A percentile compares a stretch with the other conserved stretches of the same genome.
phyloP scores from a whole-genome alignment of 2,329 filamentous ascomycete genomes.

The Fusarium cicatricum region DNA sequence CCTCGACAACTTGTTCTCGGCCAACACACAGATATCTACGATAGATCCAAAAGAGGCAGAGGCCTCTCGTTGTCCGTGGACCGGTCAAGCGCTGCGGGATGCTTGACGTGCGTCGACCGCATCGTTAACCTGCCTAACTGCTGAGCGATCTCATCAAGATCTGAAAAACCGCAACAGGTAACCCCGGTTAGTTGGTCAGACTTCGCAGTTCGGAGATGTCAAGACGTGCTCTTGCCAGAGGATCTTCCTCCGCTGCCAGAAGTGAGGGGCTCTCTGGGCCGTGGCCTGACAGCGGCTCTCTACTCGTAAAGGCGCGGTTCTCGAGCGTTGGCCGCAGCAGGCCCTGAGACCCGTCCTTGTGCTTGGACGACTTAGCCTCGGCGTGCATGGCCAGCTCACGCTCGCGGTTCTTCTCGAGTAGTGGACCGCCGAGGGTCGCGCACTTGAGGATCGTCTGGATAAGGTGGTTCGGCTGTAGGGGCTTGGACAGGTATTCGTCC shows the following conservation, averaged over 20 bases:
- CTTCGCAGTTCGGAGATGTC: slow-evolving; percentile 52
- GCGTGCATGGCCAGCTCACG: slow-evolving; percentile 62
- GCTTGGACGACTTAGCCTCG: slow-evolving; percentile 56
- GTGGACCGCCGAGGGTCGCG: slow-evolving; percentile 85
- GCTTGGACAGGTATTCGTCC: slow-evolving; percentile 98
- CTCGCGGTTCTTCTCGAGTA: slow-evolving; percentile 79
- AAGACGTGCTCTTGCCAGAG: slow-evolving; percentile 60
- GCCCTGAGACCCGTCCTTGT: slow-evolving; percentile 49
- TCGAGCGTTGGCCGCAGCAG: slow-evolving; percentile 56
- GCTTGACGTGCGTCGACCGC: slow-evolving; percentile 3
- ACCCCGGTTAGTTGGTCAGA: slow-evolving; percentile 46
- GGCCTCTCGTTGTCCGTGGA: background rate
- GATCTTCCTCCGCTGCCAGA: slow-evolving; percentile 57
- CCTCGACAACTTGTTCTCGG: background rate
- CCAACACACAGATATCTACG: background rate
- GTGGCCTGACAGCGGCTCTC: slow-evolving; percentile 62
- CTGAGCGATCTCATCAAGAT: slow-evolving; percentile 43
- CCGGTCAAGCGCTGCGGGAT: background rate
- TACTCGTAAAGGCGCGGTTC: slow-evolving; percentile 73
- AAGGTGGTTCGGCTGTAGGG: slow-evolving; percentile 93
- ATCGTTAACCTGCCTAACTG: slow-evolving; percentile 18
- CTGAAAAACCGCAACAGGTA: slow-evolving; percentile 32
- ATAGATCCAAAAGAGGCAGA: background rate
- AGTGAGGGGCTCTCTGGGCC: slow-evolving; percentile 70
- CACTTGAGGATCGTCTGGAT: slow-evolving; percentile 98